These are phyloP conservation scores for Pugionium cornutum DNA, from an alignment of 345 rosid species.

Conservation along the genomic window DNA sequence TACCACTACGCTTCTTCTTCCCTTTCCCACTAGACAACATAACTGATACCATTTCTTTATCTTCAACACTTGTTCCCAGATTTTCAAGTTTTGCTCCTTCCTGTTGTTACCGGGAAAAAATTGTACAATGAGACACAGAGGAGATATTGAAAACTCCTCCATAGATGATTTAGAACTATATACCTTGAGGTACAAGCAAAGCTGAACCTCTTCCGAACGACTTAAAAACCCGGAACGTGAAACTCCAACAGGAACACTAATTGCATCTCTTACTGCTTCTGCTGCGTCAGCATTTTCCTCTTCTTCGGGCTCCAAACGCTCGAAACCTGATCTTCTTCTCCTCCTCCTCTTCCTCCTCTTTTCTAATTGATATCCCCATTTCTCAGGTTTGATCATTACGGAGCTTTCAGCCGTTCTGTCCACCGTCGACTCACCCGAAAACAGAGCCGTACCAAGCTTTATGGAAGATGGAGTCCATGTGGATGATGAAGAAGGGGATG, in stretches of 20 bases:
- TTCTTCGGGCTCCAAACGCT: slow-evolving; percentile 31
- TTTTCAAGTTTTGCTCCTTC: slow-evolving; percentile 55
- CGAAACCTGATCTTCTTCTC: slow-evolving; percentile 41
- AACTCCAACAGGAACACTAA: slow-evolving; percentile 28
- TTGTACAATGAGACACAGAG: neutral
- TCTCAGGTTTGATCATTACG: slow-evolving; percentile 43
- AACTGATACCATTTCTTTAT: slow-evolving; percentile 38
- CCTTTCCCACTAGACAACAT: slow-evolving; percentile 41
- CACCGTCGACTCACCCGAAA: slow-evolving; percentile 31
- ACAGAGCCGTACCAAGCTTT: slow-evolving; percentile 27
- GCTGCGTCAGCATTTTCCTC: slow-evolving; percentile 27
- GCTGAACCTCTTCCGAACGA: slow-evolving; percentile 51
- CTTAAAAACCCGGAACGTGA: slow-evolving; percentile 42
- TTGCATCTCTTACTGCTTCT: slow-evolving; percentile 11
- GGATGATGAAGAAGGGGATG: slow-evolving; percentile 38
- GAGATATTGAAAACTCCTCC: neutral
- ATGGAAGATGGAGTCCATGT: slow-evolving; percentile 19
- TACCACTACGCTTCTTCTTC: slow-evolving; percentile 37
- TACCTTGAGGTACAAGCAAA: slow-evolving; percentile 55
- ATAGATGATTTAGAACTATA: neutral
- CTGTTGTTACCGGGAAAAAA: slow-evolving; percentile 35
- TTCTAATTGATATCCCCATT: slow-evolving; percentile 34
- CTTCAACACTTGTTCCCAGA: slow-evolving; percentile 41
- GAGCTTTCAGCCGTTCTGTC: slow-evolving; percentile 39
- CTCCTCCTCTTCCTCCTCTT: slow-evolving; percentile 51